These are phyloP conservation scores for Xerocomellus chrysenteron DNA, from an alignment of 768 basidiomycete genomes.

Conservation along the genomic window DNA sequence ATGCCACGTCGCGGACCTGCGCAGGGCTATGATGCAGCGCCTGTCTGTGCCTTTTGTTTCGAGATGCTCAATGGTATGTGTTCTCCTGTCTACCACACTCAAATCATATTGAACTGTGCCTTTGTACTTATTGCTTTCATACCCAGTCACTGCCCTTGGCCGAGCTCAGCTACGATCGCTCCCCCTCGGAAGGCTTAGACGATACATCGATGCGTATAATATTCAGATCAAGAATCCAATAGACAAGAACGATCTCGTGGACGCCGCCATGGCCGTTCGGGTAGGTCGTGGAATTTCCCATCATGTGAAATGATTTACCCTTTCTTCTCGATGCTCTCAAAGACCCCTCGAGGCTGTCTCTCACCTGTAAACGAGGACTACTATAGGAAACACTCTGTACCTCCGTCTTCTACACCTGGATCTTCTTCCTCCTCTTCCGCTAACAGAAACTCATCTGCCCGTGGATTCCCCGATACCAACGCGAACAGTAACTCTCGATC, in stretches of 20 bases:
- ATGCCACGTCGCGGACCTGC: slow-evolving; percentile 58
- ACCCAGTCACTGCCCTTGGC: slow-evolving; percentile 67
- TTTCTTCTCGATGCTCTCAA: not conserved
- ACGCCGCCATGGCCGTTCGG: slow-evolving; percentile 49
- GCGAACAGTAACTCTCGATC: slow-evolving; percentile 23
- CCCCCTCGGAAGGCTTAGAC: slow-evolving; percentile 61
- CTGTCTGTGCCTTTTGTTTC: slow-evolving; percentile 74
- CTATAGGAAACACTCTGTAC: slow-evolving; percentile 32
- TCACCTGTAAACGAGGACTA: slow-evolving; percentile 56
- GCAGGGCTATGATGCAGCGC: slow-evolving; percentile 61
- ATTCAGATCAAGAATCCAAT: slow-evolving; percentile 60
- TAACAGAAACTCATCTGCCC: slow-evolving; percentile 15
- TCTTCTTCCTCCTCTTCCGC: slow-evolving; percentile 16
- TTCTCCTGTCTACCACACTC: not conserved
- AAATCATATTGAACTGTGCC: not conserved
- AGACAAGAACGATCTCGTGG: slow-evolving; percentile 79
- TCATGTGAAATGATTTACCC: not conserved
- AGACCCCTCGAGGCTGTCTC: slow-evolving; percentile 66
- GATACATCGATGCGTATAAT: slow-evolving; percentile 68
- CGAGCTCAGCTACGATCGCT: slow-evolving; percentile 53
- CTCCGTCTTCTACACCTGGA: slow-evolving; percentile 11
- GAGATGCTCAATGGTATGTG: slow-evolving; percentile 63
- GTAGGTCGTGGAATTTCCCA: slow-evolving; percentile 40
- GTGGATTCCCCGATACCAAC: slow-evolving; percentile 9
- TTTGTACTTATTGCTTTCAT: not conserved